Evolutionary conservation across 2,329 filamentous ascomycete species (phyloP).

Genomic region (Alternaria ventricosa): DNA sequence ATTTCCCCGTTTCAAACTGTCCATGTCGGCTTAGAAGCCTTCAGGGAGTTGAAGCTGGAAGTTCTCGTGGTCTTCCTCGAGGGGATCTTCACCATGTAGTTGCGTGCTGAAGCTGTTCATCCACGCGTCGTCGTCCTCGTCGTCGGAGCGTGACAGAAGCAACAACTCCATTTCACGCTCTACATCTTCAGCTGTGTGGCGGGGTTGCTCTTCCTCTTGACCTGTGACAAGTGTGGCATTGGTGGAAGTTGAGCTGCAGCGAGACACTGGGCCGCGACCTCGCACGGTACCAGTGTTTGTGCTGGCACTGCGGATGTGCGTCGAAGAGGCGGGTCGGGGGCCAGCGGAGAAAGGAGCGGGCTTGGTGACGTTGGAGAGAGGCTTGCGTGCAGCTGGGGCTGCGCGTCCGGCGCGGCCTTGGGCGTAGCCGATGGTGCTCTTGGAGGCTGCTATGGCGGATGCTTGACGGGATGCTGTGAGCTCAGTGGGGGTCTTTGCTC

Average conservation of each 20-base stretch:
- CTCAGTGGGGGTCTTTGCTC: conserved; percentile 48
- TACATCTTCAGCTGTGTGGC: conserved; percentile 42
- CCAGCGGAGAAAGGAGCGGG: conserved; percentile 37
- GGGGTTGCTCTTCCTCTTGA: conserved; percentile 25
- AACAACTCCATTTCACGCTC: conserved; percentile 42
- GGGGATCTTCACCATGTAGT: conserved; percentile 25
- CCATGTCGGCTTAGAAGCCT: conserved; percentile 26
- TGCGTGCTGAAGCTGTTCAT: conserved; percentile 38
- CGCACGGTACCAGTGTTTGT: conserved; percentile 13
- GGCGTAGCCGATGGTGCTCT: conserved; percentile 84
- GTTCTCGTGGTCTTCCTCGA: conserved; percentile 38
- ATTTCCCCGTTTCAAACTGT: neutral
- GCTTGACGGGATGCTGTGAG: conserved; percentile 63
- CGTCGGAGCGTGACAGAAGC: conserved; percentile 35
- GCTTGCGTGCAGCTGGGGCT: conserved; percentile 45
- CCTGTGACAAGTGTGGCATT: conserved; percentile 37
- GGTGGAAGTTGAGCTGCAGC: conserved; percentile 44
- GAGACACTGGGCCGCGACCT: conserved; percentile 34
- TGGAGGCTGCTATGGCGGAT: conserved; percentile 71
- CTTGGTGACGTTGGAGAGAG: conserved; percentile 46
- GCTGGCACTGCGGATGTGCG: conserved; percentile 22
- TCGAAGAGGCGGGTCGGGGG: conserved; percentile 24
- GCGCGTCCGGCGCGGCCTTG: conserved; percentile 70
- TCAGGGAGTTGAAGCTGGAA: conserved; percentile 44
- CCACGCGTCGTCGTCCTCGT: conserved; percentile 42